These are phyloP conservation scores for Trichophyton rubrum DNA, from an alignment of 2,329 filamentous ascomycete genomes.

Conservation along the genomic window DNA sequence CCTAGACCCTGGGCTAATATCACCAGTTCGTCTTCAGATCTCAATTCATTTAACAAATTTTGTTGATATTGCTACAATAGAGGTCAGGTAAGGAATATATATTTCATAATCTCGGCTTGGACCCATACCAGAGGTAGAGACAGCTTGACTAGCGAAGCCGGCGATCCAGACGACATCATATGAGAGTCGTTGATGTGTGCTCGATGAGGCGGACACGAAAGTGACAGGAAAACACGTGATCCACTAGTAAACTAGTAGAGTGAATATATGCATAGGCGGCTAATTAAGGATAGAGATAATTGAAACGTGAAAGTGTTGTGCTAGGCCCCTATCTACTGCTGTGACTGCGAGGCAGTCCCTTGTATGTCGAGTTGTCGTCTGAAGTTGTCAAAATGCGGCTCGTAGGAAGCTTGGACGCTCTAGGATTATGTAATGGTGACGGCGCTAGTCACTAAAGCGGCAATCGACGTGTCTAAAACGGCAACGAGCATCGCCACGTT, in stretches of 20 bases:
- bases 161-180: slow-evolving; percentile 10
- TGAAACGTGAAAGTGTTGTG: background rate
- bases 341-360: background rate
- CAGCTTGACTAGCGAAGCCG: slow-evolving; percentile 40
- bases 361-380: background rate
- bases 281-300: background rate
- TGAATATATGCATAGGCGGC: background rate
- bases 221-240: slow-evolving; percentile 9
- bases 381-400: background rate
- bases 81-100: slow-evolving; percentile 5
- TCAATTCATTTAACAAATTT: slow-evolving; percentile 81
- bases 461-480: background rate
- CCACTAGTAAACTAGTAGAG: no score
- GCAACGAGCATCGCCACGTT: background rate
- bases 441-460: background rate
- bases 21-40: slow-evolving; percentile 84
- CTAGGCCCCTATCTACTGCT: background rate
- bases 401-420: background rate
- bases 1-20: slow-evolving; percentile 84
- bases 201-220: background rate
- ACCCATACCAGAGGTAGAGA: slow-evolving; percentile 46
- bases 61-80: slow-evolving; percentile 66
- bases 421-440: no score
- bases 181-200: background rate
- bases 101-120: background rate